phyloP scores from a whole-genome alignment of 495 filamentous ascomycete species.

The Talaromyces stipitatus region DNA sequence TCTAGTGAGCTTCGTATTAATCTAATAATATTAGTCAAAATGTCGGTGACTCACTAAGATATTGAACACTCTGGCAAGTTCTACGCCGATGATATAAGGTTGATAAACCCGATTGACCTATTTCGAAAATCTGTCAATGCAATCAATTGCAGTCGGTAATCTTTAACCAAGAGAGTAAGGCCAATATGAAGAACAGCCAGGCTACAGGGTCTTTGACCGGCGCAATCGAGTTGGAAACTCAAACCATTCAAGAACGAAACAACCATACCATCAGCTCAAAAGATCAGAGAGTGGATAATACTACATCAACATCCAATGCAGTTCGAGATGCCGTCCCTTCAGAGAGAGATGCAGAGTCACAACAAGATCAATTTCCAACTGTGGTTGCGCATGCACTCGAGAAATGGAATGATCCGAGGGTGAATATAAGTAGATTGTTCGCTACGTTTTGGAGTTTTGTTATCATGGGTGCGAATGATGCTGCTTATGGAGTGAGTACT shows the following conservation, averaged over 20 bases:
- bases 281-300: background rate
- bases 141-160: too few species aligned
- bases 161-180: too few species aligned
- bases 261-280: background rate
- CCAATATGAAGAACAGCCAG: background rate
- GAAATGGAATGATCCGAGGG: conserved; percentile 62
- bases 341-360: background rate
- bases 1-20: too few species aligned
- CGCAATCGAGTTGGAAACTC: background rate
- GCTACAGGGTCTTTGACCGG: background rate
- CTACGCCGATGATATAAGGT: too few species aligned
- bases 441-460: conserved; percentile 68
- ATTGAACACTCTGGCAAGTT: too few species aligned
- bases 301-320: background rate
- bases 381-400: conserved; percentile 15
- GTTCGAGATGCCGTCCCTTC: background rate
- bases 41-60: background rate
- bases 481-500: conserved; percentile 62
- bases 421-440: conserved; percentile 57
- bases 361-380: background rate
- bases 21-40: too few species aligned
- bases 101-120: too few species aligned
- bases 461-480: conserved; percentile 77
- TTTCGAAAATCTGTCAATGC: too few species aligned
- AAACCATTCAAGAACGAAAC: too few species aligned